A percentile compares a stretch with the other conserved stretches of the same genome.
phyloP scores from a whole-genome alignment of 2,329 filamentous ascomycete species.

The Aotearoamyces nothofagi region DNA sequence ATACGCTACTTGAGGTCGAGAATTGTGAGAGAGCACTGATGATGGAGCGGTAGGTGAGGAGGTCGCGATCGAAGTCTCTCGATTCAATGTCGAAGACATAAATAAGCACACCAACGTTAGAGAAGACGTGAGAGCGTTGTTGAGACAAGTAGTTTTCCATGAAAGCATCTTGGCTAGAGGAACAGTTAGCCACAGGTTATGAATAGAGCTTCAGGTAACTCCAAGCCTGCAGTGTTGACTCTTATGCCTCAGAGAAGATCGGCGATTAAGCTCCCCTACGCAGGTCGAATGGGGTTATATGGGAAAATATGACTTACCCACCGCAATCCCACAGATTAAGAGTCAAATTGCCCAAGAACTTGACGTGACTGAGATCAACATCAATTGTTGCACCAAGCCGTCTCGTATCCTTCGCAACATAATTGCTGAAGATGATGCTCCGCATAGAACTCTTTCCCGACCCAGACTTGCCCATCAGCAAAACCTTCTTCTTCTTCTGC shows the following conservation, averaged over 20 bases:
- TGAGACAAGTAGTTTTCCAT: slow-evolving; percentile 97
- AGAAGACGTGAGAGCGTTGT: slow-evolving; percentile 92
- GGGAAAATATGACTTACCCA: slow-evolving; percentile 37
- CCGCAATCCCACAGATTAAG: slow-evolving; percentile 98
- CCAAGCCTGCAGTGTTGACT: background rate
- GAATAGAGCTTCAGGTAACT: background rate
- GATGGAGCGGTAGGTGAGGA: slow-evolving; percentile 83
- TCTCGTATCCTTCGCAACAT: slow-evolving; percentile 89
- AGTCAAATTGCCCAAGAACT: slow-evolving; percentile 94
- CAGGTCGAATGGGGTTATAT: too few relatives aligned
- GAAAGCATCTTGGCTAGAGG: slow-evolving; percentile 76
- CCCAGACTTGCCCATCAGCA: slow-evolving; percentile 89
- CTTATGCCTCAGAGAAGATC: too few relatives aligned
- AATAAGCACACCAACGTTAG: slow-evolving; percentile 89
- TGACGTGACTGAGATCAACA: slow-evolving; percentile 95
- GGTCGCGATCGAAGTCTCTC: slow-evolving; percentile 82
- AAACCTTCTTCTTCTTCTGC: slow-evolving; percentile 73
- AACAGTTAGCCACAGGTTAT: slow-evolving; percentile 7
- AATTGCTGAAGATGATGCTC: slow-evolving; percentile 98
- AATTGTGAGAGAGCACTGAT: slow-evolving; percentile 79
- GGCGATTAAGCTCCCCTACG: too few relatives aligned
- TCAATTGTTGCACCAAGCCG: slow-evolving; percentile 92
- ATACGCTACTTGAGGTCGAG: slow-evolving; percentile 53
- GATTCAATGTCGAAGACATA: slow-evolving; percentile 99
- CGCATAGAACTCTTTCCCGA: slow-evolving; percentile 98